Evolutionary conservation across 2,329 filamentous ascomycete genomes (phyloP).

Genomic region (Exophiala aquamarina): DNA sequence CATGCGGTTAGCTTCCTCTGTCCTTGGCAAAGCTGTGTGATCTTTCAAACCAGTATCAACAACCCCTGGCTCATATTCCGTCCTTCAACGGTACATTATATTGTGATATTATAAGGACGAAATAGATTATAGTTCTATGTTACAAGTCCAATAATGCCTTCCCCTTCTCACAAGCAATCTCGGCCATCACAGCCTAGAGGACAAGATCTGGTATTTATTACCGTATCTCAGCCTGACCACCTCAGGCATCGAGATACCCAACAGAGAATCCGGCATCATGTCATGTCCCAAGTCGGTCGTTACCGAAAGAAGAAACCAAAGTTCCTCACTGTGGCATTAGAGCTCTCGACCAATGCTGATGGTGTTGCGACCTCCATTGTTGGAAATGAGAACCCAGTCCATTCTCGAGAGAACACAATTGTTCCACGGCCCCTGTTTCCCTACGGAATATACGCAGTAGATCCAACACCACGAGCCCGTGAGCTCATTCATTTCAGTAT

Average conservation of each 20-base stretch:
- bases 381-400: not conserved
- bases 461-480: slow-evolving; percentile 8
- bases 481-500: slow-evolving; percentile 17
- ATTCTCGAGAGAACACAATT: not conserved
- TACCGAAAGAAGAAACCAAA: slow-evolving; percentile 10
- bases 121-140: no score
- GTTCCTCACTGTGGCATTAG: slow-evolving; percentile 1
- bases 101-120: no score
- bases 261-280: slow-evolving; percentile 13
- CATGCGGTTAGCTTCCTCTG: no score
- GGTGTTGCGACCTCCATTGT: not conserved
- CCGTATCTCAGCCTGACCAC: slow-evolving; percentile 10
- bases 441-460: slow-evolving; percentile 8
- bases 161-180: no score
- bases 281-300: slow-evolving; percentile 10
- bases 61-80: no score
- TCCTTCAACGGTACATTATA: no score
- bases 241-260: slow-evolving; percentile 3
- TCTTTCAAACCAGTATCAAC: no score
- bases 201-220: slow-evolving; percentile 2
- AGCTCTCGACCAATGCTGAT: not conserved
- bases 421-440: slow-evolving; percentile 6
- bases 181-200: no score
- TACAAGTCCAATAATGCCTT: no score
- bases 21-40: no score